Base-by-base conservation (phyloP, 208 protist species). In the Zelonia costaricensis region DNA sequence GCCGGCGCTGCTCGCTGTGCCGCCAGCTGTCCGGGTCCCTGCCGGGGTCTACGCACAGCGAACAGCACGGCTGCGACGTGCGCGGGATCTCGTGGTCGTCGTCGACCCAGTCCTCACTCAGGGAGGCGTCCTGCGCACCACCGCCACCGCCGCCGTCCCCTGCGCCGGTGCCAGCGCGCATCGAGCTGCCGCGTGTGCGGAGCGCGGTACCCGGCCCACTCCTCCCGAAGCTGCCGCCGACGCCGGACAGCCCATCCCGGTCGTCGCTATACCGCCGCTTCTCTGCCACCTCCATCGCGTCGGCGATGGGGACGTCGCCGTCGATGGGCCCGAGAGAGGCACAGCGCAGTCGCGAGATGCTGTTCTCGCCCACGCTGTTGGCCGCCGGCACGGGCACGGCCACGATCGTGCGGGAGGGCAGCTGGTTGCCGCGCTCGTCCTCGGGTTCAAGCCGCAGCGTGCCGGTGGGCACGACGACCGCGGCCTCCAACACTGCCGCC, bases 1-100 rank as follows among this genome's bases (percentile, higher is more conserved):
- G 65, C 15, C 73, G 72, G 0, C 87, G 84, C 15, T 78, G 62
- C 44, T 48, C 44, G 48, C 76, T 66, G 44, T 45, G 51, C n/a
- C 69, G 69, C 84, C 86, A 93, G 15, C 64, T 60, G 35, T 88
- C 69, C 10, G 75, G 78, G 43, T 80, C 39, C 8, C 40, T 71
- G 8, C 66, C 69, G 2, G 47, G 38, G 61, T 93, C 73, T 0
- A 90, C 72, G 60, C 75, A 88, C 40, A 72, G 77, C 13, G 83
- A 88, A 8, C 49, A 44, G 16, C 59, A 39, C 4, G 69, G 67
- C 51, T 64, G 38, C 51, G 23, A 9, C 31, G 30, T 28, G 8
- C 66, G 57, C 15, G 64, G 30, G 8, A 28, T 15, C 28, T 27
- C 23, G 36, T 8, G 3, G 40, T 51, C 42, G 9, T 58, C 44